A percentile compares a stretch with the other conserved stretches of the same genome.
phyloP scores from a whole-genome alignment of 345 rosid genomes.

The Populus tremula region DNA sequence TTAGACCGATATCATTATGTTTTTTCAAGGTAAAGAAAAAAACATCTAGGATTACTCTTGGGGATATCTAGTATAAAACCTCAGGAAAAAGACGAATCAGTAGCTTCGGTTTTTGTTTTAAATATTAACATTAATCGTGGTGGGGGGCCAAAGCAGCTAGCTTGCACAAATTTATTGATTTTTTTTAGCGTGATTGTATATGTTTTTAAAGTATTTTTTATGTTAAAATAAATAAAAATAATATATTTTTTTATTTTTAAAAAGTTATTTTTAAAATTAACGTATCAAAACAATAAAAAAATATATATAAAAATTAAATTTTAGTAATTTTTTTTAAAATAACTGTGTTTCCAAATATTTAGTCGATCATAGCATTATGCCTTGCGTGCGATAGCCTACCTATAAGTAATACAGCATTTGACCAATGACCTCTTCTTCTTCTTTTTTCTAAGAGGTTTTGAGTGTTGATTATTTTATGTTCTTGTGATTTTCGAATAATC shows the following conservation, averaged over 20 bases:
- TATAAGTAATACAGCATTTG: no score
- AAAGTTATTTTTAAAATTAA: no score
- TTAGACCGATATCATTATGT: not conserved
- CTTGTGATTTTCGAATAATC: no score
- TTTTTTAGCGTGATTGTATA: not conserved
- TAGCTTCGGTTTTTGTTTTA: not conserved
- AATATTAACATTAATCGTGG: not conserved
- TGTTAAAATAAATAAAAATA: no score
- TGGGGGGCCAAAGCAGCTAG: not conserved
- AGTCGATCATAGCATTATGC: not conserved
- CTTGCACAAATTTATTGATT: not conserved
- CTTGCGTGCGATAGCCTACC: not conserved
- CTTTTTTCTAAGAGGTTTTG: no score
- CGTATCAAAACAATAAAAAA: no score
- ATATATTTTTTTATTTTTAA: no score
- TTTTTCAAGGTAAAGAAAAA: not conserved
- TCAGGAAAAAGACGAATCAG: not conserved
- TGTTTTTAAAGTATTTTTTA: no score
- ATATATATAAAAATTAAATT: no score
- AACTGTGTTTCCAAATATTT: no score
- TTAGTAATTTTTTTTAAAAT: no score
- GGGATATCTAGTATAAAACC: not conserved
- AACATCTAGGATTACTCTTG: not conserved
- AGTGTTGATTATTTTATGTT: no score
- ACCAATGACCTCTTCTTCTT: not conserved